phyloP scores from a whole-genome alignment of 257 asterid species.

The Solanum gracilifrons region DNA sequence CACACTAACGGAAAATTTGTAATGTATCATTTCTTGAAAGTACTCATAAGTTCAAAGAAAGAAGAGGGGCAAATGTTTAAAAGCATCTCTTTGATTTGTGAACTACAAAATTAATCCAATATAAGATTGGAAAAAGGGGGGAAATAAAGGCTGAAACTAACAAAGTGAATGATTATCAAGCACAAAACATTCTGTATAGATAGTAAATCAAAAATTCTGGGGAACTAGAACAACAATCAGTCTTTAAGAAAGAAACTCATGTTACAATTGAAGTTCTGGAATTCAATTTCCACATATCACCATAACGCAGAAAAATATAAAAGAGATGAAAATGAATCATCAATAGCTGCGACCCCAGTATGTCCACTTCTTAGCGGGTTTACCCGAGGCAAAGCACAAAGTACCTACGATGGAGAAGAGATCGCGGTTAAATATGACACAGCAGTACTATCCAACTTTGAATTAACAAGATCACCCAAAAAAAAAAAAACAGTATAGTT shows the following conservation, averaged over 20 bases:
- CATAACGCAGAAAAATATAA: not conserved
- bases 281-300: not conserved
- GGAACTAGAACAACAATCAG: not conserved
- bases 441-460: not conserved
- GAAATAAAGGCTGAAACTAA: not conserved
- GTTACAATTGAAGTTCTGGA: not conserved
- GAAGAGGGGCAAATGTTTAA: not conserved
- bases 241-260: not conserved
- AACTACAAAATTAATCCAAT: not conserved
- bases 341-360: conserved; percentile 74
- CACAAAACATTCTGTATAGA: not conserved
- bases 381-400: conserved; percentile 57
- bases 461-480: not conserved
- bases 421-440: not conserved
- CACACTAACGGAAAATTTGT: too few relatives aligned
- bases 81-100: not conserved
- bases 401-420: conserved; percentile 25
- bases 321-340: not conserved
- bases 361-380: conserved; percentile 68
- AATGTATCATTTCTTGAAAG: not conserved
- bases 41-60: not conserved
- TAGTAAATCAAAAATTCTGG: not conserved
- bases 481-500: not conserved
- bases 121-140: not conserved
- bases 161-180: not conserved